Conservation (phyloP, 129 eudicot species). For the Centella asiatica region DNA sequence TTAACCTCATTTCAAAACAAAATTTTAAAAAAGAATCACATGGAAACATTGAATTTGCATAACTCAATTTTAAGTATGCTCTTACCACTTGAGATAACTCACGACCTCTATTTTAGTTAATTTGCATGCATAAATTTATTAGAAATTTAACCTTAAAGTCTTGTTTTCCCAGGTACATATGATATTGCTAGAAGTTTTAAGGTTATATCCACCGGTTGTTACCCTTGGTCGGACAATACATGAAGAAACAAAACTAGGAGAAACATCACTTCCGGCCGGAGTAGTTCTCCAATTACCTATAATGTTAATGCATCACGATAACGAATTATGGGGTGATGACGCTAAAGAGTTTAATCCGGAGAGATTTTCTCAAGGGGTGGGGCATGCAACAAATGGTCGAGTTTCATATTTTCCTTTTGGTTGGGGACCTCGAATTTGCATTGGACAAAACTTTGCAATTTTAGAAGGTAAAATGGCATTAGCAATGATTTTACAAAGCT, state of each 20-base stretch:
- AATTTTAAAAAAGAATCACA: not conserved
- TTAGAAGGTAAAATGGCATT: not conserved
- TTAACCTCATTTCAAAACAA: too few species aligned
- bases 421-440: conserved; percentile 1
- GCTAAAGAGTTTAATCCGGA: not conserved
- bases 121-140: too few species aligned
- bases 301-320: not conserved
- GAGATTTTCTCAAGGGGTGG: not conserved
- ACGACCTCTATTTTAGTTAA: too few species aligned
- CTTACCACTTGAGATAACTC: too few species aligned
- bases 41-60: not conserved
- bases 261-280: not conserved
- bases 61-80: not conserved
- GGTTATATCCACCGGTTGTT: not conserved
- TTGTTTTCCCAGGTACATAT: not conserved
- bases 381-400: not conserved
- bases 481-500: not conserved
- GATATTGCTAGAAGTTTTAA: not conserved
- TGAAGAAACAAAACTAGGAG: not conserved
- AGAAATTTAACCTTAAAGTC: too few species aligned
- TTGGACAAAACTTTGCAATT: not conserved
- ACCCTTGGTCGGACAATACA: not conserved
- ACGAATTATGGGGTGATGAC: not conserved
- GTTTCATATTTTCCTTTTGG: not conserved
- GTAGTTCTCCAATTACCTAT: not conserved